Percentiles rank a stretch among this genome's conserved stretches.
These are phyloP conservation scores for Athelia sp. DNA, from an alignment of 1,284 basidiomycete genomes.

Conservation along the genomic window DNA sequence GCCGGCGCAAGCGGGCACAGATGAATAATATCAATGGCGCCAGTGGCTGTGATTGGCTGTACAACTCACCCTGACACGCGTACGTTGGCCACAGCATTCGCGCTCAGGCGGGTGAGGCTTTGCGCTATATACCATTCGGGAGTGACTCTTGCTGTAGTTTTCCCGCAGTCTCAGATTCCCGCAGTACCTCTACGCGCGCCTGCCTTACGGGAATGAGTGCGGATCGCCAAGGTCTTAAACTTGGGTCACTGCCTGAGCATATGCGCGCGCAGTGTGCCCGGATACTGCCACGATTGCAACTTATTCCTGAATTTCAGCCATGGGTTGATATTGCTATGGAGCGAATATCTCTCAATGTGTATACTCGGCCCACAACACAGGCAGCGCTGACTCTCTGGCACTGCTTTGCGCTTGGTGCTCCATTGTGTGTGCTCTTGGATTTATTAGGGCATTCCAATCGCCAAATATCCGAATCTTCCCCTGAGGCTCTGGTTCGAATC, in stretches of 20 bases:
- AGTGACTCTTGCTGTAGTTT: no score
- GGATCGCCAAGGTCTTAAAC: no score
- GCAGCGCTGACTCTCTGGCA: conserved; percentile 23
- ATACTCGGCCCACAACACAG: not conserved
- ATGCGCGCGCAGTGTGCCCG: conserved; percentile 30
- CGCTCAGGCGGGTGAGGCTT: no score
- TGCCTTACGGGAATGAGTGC: no score
- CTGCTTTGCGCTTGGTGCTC: conserved; percentile 30
- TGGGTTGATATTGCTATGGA: conserved; percentile 26
- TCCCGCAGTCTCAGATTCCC: no score
- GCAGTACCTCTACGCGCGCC: no score
- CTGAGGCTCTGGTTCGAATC: conserved; percentile 23
- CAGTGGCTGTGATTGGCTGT: no score
- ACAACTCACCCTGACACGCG: no score
- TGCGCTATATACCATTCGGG: no score
- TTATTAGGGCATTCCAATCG: conserved; percentile 26
- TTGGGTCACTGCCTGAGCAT: conserved; percentile 24
- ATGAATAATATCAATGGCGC: no score
- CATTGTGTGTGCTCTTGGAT: conserved; percentile 29
- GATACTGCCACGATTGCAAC: conserved; percentile 29
- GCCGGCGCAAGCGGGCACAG: no score
- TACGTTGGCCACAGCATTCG: no score
- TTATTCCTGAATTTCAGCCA: conserved; percentile 30
- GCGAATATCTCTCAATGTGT: conserved; percentile 15
- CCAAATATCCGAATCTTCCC: conserved; percentile 18